Evolutionary conservation across 176 grass and related monocot genomes (phyloP), one percentile per base, ranked within the genome.

Genomic region (Aegilops tauschii): DNA sequence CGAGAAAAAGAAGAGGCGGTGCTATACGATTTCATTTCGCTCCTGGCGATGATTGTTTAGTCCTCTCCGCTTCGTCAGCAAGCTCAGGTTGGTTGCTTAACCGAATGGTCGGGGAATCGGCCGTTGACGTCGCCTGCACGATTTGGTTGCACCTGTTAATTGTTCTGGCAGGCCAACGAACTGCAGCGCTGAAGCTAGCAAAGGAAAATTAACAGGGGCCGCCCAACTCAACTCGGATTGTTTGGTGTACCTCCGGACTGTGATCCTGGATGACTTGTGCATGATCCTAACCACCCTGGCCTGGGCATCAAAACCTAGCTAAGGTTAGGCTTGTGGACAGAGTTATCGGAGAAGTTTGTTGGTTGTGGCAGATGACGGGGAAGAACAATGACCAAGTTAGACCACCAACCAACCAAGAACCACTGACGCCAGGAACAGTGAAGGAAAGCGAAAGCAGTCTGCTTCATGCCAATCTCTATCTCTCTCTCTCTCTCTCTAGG

Each of bases 41-140:
- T 71, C 35, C 35, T 71, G 8, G 64, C 5, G 36, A 4, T 2
- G 36, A 2, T 21, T 59, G 61, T 23, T 34, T 45, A 58, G 34
- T 61, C 65, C 12, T 59, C 32, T 47, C 7, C 8, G 36, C 50
- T 54, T 45, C 69, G 87, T 76, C 69, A 70, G n/a, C 70, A 8
- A 67, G 20, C 6, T 66, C 45, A 31, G 4, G 76, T 20, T 20
- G 4, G 12, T 49, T 61, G 45, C 45, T 80, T 59, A 21, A 62
- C 64, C 68, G 8, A 36, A 69, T 9, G 16, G 18, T 3, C 56
- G 7, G 20, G 14, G 28, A 6, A 78, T 70, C 72, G 14, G 71
- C 14, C 72, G 87, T 17, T 82, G 37, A 86, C 54, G 82, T 76
- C 35, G 77, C 82, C 76, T 12, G 69, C 68, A 68, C 31, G 79